These are phyloP conservation scores for Fragosphaeria purpurea DNA, from an alignment of 2,329 filamentous ascomycete species.

Conservation along the genomic window DNA sequence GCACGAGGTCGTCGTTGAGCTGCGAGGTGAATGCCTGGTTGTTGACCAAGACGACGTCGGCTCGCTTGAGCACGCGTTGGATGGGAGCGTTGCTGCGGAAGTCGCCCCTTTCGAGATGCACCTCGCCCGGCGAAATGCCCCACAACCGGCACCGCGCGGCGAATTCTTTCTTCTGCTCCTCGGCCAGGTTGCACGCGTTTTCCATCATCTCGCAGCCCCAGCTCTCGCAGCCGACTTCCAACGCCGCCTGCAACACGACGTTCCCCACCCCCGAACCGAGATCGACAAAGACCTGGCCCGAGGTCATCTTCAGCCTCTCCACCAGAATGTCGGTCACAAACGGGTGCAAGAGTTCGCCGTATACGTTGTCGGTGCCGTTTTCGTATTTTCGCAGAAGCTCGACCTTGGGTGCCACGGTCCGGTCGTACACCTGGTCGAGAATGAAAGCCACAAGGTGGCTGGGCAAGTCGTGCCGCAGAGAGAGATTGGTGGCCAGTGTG, in stretches of 20 bases:
- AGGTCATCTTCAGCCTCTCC: conserved; percentile 64
- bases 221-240: conserved; percentile 87
- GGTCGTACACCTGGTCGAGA: conserved; percentile 78
- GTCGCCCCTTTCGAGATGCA: conserved; percentile 73
- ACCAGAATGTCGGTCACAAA: conserved; percentile 78
- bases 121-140: conserved; percentile 71
- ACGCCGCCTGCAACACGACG: conserved; percentile 83
- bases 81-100: conserved; percentile 68
- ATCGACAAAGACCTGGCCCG: conserved; percentile 82
- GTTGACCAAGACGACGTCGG: conserved; percentile 95
- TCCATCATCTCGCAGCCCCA: conserved; percentile 97
- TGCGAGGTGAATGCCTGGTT: conserved; percentile 91
- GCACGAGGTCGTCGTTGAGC: conserved; percentile 74
- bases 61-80: conserved; percentile 62
- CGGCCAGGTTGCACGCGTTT: conserved; percentile 74
- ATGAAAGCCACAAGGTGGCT: conserved; percentile 69
- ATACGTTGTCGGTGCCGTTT: conserved; percentile 85
- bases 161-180: conserved; percentile 74
- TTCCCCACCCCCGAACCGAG: conserved; percentile 94
- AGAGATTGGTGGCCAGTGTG: conserved; percentile 61
- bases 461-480: conserved; percentile 57
- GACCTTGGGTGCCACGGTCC: conserved; percentile 82
- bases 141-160: conserved; percentile 75
- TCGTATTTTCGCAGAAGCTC: conserved; percentile 77
- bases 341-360: conserved; percentile 80